A percentile compares a stretch with the other conserved stretches of the same genome.
Evolutionary conservation across 306 rosid species (phyloP).

Genomic region (Malus orientalis): DNA sequence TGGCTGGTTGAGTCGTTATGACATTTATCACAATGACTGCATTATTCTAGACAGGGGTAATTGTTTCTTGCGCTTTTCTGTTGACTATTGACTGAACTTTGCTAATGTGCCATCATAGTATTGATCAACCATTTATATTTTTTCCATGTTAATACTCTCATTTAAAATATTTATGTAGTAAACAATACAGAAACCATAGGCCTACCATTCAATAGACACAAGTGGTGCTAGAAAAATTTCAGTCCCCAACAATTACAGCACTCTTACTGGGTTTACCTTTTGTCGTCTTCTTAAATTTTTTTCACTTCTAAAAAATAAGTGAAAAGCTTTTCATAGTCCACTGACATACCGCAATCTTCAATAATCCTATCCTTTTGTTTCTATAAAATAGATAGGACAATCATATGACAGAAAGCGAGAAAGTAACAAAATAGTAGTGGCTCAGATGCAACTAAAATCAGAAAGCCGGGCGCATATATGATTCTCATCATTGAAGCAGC

Average conservation of each 20-base stretch:
- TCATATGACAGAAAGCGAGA: not conserved
- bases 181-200: not conserved
- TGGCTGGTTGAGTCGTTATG: constrained; percentile 99
- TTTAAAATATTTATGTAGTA: not conserved
- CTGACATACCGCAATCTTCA: not conserved
- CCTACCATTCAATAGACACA: not conserved
- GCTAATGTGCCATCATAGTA: not conserved
- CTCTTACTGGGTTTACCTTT: not conserved
- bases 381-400: not conserved
- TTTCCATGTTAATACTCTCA: not conserved
- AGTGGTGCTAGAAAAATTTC: not conserved
- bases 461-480: not conserved
- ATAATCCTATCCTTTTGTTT: not conserved
- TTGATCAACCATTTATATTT: not conserved
- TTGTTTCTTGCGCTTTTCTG: constrained; percentile 24
- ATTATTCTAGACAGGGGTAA: constrained; percentile 82
- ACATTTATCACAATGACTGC: constrained; percentile 83
- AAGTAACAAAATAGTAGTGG: not conserved
- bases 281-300: not conserved
- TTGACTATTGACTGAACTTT: constrained; percentile 2
- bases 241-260: not conserved
- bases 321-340: not conserved
- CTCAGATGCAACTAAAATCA: not conserved
- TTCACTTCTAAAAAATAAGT: not conserved
- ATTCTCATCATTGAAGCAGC: not conserved